phyloP scores from a whole-genome alignment of 2,329 filamentous ascomycete species.

The Chaetothyriales sp. region DNA sequence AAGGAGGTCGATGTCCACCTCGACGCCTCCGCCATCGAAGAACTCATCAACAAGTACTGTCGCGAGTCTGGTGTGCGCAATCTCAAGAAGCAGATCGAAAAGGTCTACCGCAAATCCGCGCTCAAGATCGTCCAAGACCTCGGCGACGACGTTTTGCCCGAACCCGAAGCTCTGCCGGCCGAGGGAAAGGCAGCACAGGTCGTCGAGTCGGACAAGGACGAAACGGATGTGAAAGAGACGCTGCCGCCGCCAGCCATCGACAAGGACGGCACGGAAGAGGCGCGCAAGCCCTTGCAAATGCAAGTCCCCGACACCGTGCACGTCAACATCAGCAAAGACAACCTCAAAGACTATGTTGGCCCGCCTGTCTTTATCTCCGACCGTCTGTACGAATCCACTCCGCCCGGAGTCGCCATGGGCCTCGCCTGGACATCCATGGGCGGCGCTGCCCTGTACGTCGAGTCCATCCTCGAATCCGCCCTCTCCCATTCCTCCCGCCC shows the following conservation, averaged over 20 bases:
- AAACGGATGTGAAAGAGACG: slow-evolving; percentile 48
- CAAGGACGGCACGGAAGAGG: slow-evolving; percentile 48
- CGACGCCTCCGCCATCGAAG: slow-evolving; percentile 74
- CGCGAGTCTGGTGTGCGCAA: slow-evolving; percentile 94
- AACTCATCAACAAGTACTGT: slow-evolving; percentile 97
- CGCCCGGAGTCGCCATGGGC: slow-evolving; percentile 92
- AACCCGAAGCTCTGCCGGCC: slow-evolving; percentile 64
- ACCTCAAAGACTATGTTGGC: slow-evolving; percentile 91
- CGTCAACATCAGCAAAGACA: slow-evolving; percentile 73
- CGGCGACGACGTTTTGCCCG: slow-evolving; percentile 68
- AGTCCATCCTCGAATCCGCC: slow-evolving; percentile 81
- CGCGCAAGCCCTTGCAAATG: slow-evolving; percentile 41
- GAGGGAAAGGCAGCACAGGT: slow-evolving; percentile 60
- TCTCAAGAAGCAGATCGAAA: slow-evolving; percentile 98
- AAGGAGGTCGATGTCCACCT: slow-evolving; percentile 85
- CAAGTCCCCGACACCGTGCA: slow-evolving; percentile 78
- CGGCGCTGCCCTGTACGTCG: slow-evolving; percentile 89
- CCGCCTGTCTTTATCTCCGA: slow-evolving; percentile 93
- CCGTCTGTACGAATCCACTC: slow-evolving; percentile 83
- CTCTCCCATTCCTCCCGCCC: slow-evolving; percentile 61
- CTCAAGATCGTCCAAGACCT: slow-evolving; percentile 94
- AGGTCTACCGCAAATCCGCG: slow-evolving; percentile 93
- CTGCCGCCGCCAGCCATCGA: slow-evolving; percentile 41
- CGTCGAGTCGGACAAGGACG: slow-evolving; percentile 46
- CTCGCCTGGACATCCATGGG: slow-evolving; percentile 97